Base-by-base conservation (phyloP, 768 basidiomycete species). In the Naganishia randhawae region DNA sequence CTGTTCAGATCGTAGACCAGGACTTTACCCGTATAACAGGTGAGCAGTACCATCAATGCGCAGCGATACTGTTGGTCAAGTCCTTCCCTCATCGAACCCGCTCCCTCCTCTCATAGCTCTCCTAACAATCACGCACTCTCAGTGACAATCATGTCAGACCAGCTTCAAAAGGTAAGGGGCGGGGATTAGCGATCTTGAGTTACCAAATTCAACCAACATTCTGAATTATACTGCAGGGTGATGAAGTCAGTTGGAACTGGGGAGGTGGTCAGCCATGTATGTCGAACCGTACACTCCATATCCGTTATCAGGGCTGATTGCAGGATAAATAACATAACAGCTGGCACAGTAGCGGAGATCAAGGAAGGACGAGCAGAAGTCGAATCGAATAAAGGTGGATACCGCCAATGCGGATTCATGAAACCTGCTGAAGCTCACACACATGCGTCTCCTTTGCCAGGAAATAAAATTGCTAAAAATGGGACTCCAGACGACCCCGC, bases 401-500 rank as follows among this genome's bases (percentile, higher is more conserved):
- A 17, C 31, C 16, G 29, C 10, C 66, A 39, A 32, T 11, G 48
- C 50, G 35, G 22, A 11, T 7, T 17, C 9, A 11, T 3, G 33
- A 0, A 6, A 16, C 3, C 4, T 33, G 8, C 8, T 37, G 22
- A 53, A n/a, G n/a, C n/a, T n/a, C 16, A 17, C 3, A 35, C 35
- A 32, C 27, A 83, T 81, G 83, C 81, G 1, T 35, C 16, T 14
- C 48, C 17, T 27, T 11, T 50, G 6, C 45, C 22, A 63, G 63
- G 63, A n/a, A 84, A 85, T 67, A 82, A 80, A 3, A 80, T 84
- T 48, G 76, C 75, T 3, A 81, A 83, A 64, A 84, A 82, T 25
- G 84, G 80, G 1, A 80, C 73, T 41, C 81, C 81, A 45, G 84
- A 81, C 13, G 84, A 85, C 75, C 84, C 85, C 1, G 84, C 83